A percentile compares a stretch with the other conserved stretches of the same genome.
phyloP scores from a whole-genome alignment of 768 basidiomycete species.

The Artomyces pyxidatus region DNA sequence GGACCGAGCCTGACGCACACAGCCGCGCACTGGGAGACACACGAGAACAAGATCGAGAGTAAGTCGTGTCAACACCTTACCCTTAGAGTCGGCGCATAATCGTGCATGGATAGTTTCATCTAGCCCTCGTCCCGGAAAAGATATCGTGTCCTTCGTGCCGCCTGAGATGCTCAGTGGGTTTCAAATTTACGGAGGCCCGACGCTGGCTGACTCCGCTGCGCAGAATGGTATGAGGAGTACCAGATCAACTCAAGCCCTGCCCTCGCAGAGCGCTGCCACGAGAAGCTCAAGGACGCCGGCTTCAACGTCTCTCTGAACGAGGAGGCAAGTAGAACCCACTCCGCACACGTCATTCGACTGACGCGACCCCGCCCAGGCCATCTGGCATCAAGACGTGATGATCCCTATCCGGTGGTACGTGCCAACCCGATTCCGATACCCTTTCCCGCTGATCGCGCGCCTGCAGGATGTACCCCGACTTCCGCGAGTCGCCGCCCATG shows the following conservation, averaged over 20 bases:
- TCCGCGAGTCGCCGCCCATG: slow-evolving; percentile 3
- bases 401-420: slow-evolving; percentile 6
- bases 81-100: neutral
- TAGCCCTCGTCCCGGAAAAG: neutral
- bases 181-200: neutral
- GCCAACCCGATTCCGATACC: neutral
- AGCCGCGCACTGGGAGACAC: slow-evolving; percentile 7
- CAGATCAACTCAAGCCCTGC: neutral
- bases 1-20: neutral
- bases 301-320: slow-evolving; percentile 3
- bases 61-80: neutral
- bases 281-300: slow-evolving; percentile 1
- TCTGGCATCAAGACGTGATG: slow-evolving; percentile 9
- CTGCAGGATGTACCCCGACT: slow-evolving; percentile 5
- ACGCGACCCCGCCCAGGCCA: neutral
- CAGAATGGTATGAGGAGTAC: slow-evolving; percentile 6
- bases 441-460: too few species aligned
- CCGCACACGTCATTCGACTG: too few species aligned
- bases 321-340: neutral
- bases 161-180: slow-evolving; percentile 3
- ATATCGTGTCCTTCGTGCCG: slow-evolving; percentile 5
- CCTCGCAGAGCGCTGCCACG: neutral
- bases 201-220: neutral
- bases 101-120: neutral
- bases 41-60: slow-evolving; percentile 2